Percentiles rank a stretch among this genome's conserved stretches.
phyloP scores from a whole-genome alignment of 345 rosid genomes.

The Brassica incana region DNA sequence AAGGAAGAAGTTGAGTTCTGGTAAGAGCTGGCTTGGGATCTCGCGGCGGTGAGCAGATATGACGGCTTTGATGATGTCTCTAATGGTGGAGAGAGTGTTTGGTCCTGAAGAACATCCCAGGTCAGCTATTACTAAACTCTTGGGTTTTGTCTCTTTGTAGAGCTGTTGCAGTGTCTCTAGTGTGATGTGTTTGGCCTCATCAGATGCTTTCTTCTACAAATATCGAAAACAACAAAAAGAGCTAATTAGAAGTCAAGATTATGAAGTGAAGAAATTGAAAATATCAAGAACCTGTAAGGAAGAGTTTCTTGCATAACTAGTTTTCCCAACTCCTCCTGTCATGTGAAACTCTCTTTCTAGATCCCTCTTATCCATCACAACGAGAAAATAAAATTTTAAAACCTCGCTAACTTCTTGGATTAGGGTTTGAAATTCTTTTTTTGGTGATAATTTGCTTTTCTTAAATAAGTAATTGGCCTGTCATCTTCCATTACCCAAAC shows the following conservation, averaged over 20 bases:
- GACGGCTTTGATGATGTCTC: constrained; percentile 45
- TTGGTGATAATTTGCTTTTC: constrained; percentile 17
- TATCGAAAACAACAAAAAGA: neutral
- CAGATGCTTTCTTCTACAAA: constrained; percentile 67
- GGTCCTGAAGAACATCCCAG: constrained; percentile 93
- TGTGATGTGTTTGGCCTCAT: constrained; percentile 61
- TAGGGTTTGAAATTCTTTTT: constrained; percentile 24
- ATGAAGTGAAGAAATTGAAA: constrained; percentile 3
- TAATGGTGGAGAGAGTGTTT: constrained; percentile 55
- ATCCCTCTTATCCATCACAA: constrained; percentile 39
- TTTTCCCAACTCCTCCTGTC: constrained; percentile 59
- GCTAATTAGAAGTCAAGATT: neutral
- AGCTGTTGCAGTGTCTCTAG: constrained; percentile 52
- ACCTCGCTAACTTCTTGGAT: constrained; percentile 4
- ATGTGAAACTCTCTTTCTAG: constrained; percentile 56
- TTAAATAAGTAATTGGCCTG: neutral
- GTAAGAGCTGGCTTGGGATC: constrained; percentile 31
- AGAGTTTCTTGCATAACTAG: constrained; percentile 77
- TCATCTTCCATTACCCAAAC: constrained; percentile 23
- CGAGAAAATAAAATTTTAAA: neutral
- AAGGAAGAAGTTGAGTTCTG: constrained; percentile 52
- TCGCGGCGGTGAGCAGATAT: constrained; percentile 29
- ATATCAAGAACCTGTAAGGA: constrained; percentile 52
- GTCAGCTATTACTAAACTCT: constrained; percentile 64
- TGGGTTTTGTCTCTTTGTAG: constrained; percentile 42